These are phyloP conservation scores for Fusarium ramigenum DNA, from an alignment of 2,329 filamentous ascomycete genomes.

Conservation along the genomic window DNA sequence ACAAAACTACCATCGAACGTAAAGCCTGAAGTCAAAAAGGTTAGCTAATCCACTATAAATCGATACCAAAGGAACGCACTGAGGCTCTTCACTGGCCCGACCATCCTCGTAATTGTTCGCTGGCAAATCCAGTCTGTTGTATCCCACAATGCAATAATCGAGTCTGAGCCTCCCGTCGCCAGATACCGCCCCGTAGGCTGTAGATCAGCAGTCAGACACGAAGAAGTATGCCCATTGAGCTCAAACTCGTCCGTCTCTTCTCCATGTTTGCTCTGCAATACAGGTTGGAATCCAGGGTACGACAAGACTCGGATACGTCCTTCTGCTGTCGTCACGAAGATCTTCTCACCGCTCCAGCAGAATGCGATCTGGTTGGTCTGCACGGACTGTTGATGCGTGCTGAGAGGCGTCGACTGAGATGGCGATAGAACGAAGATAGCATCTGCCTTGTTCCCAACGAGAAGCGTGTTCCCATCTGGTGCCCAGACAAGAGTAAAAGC, in stretches of 20 bases:
- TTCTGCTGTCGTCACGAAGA: constrained; percentile 76
- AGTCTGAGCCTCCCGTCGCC: constrained; percentile 79
- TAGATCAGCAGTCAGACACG: constrained; percentile 73
- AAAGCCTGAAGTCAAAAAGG: constrained; percentile 63
- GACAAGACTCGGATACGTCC: constrained; percentile 76
- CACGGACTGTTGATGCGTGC: constrained; percentile 67
- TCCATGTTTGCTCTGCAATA: constrained; percentile 59
- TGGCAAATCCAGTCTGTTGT: constrained; percentile 81
- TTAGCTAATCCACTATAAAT: constrained; percentile 12
- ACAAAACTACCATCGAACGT: constrained; percentile 82
- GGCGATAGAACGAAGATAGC: constrained; percentile 71
- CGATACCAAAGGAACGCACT: constrained; percentile 55
- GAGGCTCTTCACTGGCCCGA: constrained; percentile 74
- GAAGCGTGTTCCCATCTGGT: constrained; percentile 73
- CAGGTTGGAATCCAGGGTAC: constrained; percentile 70
- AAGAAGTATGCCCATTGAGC: constrained; percentile 77
- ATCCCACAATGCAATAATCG: constrained; percentile 80
- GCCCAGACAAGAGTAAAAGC: constrained; percentile 79
- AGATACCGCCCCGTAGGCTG: constrained; percentile 77
- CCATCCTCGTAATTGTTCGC: constrained; percentile 74
- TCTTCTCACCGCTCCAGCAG: constrained; percentile 75
- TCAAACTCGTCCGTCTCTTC: constrained; percentile 63
- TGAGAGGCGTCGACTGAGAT: constrained; percentile 62
- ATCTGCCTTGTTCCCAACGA: constrained; percentile 79
- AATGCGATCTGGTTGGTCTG: constrained; percentile 80